Evolutionary conservation across 2,329 filamentous ascomycete species (phyloP).

Genomic region (Magnaporthiopsis rhizophila): DNA sequence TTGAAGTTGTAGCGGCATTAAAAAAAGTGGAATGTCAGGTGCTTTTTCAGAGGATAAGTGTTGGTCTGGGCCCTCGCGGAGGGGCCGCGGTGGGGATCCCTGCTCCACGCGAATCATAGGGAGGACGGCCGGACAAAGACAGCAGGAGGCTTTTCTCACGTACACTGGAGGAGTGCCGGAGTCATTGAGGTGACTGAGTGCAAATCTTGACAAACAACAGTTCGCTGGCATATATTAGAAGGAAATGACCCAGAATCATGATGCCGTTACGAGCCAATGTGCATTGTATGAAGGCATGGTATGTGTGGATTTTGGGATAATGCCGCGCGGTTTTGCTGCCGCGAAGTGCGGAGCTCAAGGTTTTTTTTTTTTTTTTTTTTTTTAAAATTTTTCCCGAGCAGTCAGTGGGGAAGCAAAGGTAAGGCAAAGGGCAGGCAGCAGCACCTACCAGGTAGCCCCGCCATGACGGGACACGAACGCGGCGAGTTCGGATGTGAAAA

Average conservation of each 20-base stretch:
- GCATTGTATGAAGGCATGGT: no score
- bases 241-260: no score
- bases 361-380: no score
- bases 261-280: no score
- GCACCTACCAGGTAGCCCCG: not conserved
- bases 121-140: not conserved
- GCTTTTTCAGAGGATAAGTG: constrained; percentile 10
- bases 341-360: no score
- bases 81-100: not conserved
- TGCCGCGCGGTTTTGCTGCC: no score
- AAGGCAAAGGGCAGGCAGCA: not conserved
- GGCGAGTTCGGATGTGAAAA: not conserved
- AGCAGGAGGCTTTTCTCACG: not conserved
- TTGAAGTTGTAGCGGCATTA: not conserved
- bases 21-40: constrained; percentile 19
- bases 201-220: not conserved
- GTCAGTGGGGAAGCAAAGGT: not conserved
- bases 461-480: not conserved
- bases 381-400: not conserved
- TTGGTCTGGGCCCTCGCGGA: not conserved
- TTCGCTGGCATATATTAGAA: not conserved
- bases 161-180: not conserved
- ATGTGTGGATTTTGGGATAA: no score
- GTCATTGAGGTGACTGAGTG: not conserved
- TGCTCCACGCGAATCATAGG: not conserved